These are phyloP conservation scores for Hysterium pulicare DNA, from an alignment of 2,329 filamentous ascomycete genomes.

Conservation along the genomic window DNA sequence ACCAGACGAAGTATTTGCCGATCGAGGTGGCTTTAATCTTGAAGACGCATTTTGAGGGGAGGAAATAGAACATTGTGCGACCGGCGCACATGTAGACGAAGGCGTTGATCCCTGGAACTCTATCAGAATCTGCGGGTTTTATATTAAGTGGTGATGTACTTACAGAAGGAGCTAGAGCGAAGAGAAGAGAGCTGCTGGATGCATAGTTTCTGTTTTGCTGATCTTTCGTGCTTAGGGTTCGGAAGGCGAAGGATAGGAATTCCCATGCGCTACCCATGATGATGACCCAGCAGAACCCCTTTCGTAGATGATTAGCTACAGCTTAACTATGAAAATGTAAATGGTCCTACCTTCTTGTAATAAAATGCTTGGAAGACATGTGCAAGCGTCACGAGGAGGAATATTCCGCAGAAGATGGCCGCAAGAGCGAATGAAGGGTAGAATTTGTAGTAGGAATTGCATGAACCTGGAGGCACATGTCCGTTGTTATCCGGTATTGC, in stretches of 20 bases:
- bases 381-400: conserved; percentile 19
- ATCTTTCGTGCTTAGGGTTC: conserved; percentile 39
- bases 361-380: conserved; percentile 20
- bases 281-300: conserved; percentile 43
- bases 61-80: conserved; percentile 36
- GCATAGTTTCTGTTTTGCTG: conserved; percentile 33
- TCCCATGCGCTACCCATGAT: conserved; percentile 46
- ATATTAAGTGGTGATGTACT: background rate
- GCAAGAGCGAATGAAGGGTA: conserved; percentile 21
- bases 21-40: conserved; percentile 29
- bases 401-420: conserved; percentile 20
- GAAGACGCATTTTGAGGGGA: conserved; percentile 20
- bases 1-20: conserved; percentile 36
- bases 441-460: conserved; percentile 25
- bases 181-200: conserved; percentile 5
- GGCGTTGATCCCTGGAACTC: conserved; percentile 35
- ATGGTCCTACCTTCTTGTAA: conserved; percentile 17
- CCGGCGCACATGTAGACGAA: conserved; percentile 33
- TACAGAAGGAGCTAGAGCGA: background rate
- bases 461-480: conserved; percentile 20
- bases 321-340: background rate
- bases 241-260: conserved; percentile 39
- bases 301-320: background rate
- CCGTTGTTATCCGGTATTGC: conserved; percentile 22
- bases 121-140: conserved; percentile 5